Evolutionary conservation across 768 basidiomycete genomes (phyloP).

Genomic region (Boletus sp.): DNA sequence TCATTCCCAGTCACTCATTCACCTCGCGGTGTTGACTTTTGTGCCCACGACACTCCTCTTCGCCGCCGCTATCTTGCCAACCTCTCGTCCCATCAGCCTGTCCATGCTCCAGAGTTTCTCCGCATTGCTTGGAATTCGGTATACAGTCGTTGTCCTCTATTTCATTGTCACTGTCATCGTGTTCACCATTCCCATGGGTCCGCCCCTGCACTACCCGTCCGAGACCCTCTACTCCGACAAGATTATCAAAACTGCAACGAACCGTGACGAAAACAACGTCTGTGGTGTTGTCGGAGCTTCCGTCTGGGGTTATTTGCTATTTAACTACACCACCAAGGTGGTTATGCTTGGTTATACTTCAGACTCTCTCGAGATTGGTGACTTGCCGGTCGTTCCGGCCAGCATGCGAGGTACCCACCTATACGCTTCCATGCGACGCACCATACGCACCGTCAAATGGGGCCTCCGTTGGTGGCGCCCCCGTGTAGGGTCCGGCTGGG

Average conservation of each 20-base stretch:
- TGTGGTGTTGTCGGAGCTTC: conserved; percentile 54
- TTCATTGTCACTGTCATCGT: conserved; percentile 41
- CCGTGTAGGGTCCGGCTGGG: conserved; percentile 59
- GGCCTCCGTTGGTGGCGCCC: conserved; percentile 58
- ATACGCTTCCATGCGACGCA: conserved; percentile 61
- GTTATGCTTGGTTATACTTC: conserved; percentile 78
- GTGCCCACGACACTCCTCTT: conserved; percentile 45
- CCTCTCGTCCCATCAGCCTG: conserved; percentile 34
- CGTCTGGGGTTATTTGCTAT: conserved; percentile 52
- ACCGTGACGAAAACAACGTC: conserved; percentile 70
- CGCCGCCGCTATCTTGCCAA: conserved; percentile 56
- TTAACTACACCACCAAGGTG: conserved; percentile 85
- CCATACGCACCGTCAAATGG: conserved; percentile 49
- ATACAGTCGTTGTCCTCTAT: conserved; percentile 50
- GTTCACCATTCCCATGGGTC: conserved; percentile 63
- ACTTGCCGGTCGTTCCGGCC: conserved; percentile 77
- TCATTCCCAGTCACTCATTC: conserved; percentile 50
- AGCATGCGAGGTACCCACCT: conserved; percentile 66
- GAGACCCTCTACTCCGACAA: conserved; percentile 74
- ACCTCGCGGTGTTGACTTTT: conserved; percentile 56
- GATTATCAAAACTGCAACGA: conserved; percentile 55
- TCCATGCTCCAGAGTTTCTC: conserved; percentile 21
- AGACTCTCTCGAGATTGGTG: conserved; percentile 77
- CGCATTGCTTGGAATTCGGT: conserved; percentile 44
- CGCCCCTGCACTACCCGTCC: conserved; percentile 70